Evolutionary conservation across 1,139 yeast genomes (phyloP).

Genomic region (Blastobotrys persicus): DNA sequence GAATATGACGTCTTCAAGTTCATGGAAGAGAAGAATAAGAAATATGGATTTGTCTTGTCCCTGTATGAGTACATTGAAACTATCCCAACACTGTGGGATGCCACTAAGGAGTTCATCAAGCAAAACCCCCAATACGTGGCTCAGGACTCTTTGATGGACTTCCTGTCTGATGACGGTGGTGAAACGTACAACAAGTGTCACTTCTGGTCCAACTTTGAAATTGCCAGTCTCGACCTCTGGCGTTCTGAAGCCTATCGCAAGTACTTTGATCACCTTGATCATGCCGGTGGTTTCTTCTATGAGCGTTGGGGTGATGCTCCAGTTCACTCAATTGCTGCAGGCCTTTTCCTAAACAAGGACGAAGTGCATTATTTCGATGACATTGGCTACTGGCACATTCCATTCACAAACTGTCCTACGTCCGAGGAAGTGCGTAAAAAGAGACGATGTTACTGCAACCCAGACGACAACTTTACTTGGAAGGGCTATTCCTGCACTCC

Average conservation of each 20-base stretch:
- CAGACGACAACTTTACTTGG: constrained; percentile 76
- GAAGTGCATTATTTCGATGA: constrained; percentile 78
- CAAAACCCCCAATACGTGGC: constrained; percentile 57
- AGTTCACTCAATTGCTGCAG: constrained; percentile 76
- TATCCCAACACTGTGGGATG: constrained; percentile 77
- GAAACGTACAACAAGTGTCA: constrained; percentile 76
- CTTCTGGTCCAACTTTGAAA: constrained; percentile 92
- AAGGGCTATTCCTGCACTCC: constrained; percentile 81
- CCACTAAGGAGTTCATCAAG: constrained; percentile 64
- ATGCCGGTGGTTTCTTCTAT: constrained; percentile 83
- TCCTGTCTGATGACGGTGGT: constrained; percentile 66
- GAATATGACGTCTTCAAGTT: constrained; percentile 81
- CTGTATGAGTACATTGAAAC: constrained; percentile 81
- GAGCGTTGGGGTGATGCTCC: constrained; percentile 99
- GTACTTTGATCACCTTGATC: constrained; percentile 70
- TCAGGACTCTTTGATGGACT: constrained; percentile 63
- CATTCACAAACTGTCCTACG: constrained; percentile 75
- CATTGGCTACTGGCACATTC: constrained; percentile 80
- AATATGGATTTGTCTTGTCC: constrained; percentile 78
- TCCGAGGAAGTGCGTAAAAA: constrained; percentile 38
- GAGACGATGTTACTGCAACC: constrained; percentile 53
- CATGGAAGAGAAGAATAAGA: constrained; percentile 73
- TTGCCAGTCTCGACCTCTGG: constrained; percentile 77
- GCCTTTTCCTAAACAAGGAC: constrained; percentile 61
- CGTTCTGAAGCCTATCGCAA: constrained; percentile 61